These are phyloP conservation scores for Colletotrichum liaoningense DNA, from an alignment of 2,329 filamentous ascomycete species.

Conservation along the genomic window DNA sequence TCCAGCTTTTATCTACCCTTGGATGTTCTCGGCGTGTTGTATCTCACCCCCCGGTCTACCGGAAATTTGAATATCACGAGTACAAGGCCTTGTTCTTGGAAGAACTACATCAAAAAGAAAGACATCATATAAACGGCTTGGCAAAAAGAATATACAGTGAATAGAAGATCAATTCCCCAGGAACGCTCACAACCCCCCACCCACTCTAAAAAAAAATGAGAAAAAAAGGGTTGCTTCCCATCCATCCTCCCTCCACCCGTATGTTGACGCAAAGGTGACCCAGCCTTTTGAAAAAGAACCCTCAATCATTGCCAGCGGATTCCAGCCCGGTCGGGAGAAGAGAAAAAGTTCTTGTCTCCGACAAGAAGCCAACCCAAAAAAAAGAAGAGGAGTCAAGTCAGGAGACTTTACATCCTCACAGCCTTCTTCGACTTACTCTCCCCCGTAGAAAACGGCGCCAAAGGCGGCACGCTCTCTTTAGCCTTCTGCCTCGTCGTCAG, in stretches of 20 bases:
- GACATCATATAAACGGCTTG: neutral
- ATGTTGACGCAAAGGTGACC: neutral
- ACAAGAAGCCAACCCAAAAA: neutral
- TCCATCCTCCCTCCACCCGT: neutral
- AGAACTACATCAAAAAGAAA: neutral
- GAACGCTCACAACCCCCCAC: neutral
- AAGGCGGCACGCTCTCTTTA: constrained; percentile 20
- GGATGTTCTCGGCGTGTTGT: too few species aligned
- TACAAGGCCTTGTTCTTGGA: neutral
- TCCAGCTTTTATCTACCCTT: neutral
- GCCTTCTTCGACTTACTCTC: neutral
- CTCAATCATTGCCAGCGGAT: neutral
- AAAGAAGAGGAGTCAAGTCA: too few species aligned
- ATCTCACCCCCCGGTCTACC: too few species aligned
- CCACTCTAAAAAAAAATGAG: constrained; percentile 4
- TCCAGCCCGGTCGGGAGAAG: neutral
- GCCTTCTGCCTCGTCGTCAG: constrained; percentile 1
- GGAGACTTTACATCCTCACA: neutral
- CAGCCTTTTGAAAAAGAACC: neutral
- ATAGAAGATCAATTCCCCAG: constrained; percentile 22
- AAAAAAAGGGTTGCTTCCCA: neutral
- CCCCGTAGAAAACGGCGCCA: constrained; percentile 10
- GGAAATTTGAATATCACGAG: neutral
- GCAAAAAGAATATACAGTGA: constrained; percentile 24
- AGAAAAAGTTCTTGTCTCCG: neutral